phyloP scores from a whole-genome alignment of 1,284 basidiomycete species.

The Moesziomyces sp. region DNA sequence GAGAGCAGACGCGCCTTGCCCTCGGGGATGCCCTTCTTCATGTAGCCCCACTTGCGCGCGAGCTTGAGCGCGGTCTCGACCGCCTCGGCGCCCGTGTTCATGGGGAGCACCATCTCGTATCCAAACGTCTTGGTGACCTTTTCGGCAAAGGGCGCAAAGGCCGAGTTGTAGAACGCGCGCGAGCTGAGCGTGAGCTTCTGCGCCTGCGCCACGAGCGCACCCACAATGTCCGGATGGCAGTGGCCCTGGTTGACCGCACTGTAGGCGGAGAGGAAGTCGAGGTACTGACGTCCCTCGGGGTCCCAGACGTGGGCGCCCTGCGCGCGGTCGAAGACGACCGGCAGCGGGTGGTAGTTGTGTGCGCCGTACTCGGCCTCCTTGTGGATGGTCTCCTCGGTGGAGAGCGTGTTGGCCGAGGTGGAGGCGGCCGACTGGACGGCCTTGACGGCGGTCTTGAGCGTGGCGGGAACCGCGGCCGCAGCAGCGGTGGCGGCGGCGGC shows the following conservation, averaged over 20 bases:
- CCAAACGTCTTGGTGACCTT: slow-evolving; percentile 78
- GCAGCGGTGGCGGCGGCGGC: slow-evolving; percentile 15
- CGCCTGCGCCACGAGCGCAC: slow-evolving; percentile 84
- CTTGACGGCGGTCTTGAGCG: slow-evolving; percentile 40
- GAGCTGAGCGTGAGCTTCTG: slow-evolving; percentile 91
- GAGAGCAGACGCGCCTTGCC: slow-evolving; percentile 89
- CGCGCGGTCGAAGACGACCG: slow-evolving; percentile 90
- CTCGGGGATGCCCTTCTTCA: slow-evolving; percentile 80
- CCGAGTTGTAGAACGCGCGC: slow-evolving; percentile 93
- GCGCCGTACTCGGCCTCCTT: slow-evolving; percentile 86
- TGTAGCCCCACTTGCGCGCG: slow-evolving; percentile 68
- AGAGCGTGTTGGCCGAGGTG: slow-evolving; percentile 35
- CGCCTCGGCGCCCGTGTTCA: slow-evolving; percentile 99
- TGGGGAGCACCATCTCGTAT: slow-evolving; percentile 87
- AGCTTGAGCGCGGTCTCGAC: slow-evolving; percentile 81
- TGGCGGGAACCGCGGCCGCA: slow-evolving; percentile 25
- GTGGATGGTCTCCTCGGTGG: slow-evolving; percentile 76
- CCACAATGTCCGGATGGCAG: slow-evolving; percentile 90
- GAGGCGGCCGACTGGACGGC: slow-evolving; percentile 35
- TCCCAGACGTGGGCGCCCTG: slow-evolving; percentile 95
- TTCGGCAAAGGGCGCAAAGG: slow-evolving; percentile 88
- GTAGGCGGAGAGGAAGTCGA: slow-evolving; percentile 91
- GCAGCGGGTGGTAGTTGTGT: slow-evolving; percentile 92
- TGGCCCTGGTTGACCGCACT: slow-evolving; percentile 87
- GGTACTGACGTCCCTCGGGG: slow-evolving; percentile 78